These are phyloP conservation scores for Tausonia pullulans DNA, from an alignment of 1,284 basidiomycete genomes.

Conservation along the genomic window DNA sequence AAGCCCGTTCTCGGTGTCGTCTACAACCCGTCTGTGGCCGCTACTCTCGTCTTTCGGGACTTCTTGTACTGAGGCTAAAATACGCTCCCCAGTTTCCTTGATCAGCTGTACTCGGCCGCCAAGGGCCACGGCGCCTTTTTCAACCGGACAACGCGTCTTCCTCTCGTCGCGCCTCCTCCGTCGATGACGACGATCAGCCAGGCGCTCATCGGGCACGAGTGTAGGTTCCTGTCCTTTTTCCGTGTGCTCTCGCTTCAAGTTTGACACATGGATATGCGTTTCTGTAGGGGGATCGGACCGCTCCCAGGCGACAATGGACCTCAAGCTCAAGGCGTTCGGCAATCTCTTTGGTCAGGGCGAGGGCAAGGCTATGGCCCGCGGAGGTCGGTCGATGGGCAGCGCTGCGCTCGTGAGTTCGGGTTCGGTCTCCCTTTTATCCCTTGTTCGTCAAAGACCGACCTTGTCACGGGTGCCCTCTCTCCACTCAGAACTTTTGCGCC, in stretches of 20 bases:
- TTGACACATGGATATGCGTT: not conserved
- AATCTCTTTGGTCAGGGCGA: conserved; percentile 64
- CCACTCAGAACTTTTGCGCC: conserved; percentile 17
- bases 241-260: not conserved
- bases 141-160: conserved; percentile 46
- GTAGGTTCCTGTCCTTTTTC: conserved; percentile 25
- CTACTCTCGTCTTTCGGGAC: not conserved
- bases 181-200: conserved; percentile 59
- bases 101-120: conserved; percentile 59
- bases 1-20: conserved; percentile 77
- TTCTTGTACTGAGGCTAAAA: not conserved
- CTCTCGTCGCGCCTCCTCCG: conserved; percentile 55
- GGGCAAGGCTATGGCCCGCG: conserved; percentile 66
- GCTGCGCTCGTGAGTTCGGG: conserved; percentile 59
- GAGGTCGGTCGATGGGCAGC: conserved; percentile 68
- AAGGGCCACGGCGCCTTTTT: conserved; percentile 72
- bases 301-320: conserved; percentile 43
- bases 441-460: not conserved
- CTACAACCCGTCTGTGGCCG: conserved; percentile 80
- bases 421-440: not conserved
- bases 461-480: not conserved
- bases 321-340: conserved; percentile 60
- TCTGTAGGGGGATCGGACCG: conserved; percentile 48
- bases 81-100: conserved; percentile 5
- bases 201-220: conserved; percentile 73